phyloP scores from a whole-genome alignment of 1,284 basidiomycete species.

The Marasmius oreades region DNA sequence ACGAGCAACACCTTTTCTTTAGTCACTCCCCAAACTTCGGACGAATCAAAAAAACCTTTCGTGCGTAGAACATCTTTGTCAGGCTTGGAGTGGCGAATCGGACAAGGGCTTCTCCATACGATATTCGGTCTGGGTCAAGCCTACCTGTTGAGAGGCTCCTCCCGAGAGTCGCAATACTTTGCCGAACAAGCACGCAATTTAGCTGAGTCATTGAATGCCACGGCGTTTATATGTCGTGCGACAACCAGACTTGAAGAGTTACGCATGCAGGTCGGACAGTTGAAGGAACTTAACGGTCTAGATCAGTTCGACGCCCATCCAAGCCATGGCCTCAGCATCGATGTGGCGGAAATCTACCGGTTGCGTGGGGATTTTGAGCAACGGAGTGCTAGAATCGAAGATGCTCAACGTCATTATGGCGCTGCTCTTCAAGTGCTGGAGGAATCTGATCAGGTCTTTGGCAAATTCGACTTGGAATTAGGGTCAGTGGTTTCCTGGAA shows the following conservation, averaged over 20 bases:
- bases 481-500: slow-evolving; percentile 32
- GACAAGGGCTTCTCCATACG: slow-evolving; percentile 63
- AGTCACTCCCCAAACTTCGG: slow-evolving; percentile 12
- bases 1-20: slow-evolving; percentile 33
- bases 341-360: slow-evolving; percentile 60
- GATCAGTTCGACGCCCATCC: slow-evolving; percentile 43
- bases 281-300: slow-evolving; percentile 46
- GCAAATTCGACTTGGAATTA: slow-evolving; percentile 43
- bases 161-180: slow-evolving; percentile 81
- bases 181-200: slow-evolving; percentile 69
- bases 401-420: slow-evolving; percentile 50
- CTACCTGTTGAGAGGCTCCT: slow-evolving; percentile 72
- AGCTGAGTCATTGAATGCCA: slow-evolving; percentile 62
- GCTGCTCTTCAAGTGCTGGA: slow-evolving; percentile 53
- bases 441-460: slow-evolving; percentile 53
- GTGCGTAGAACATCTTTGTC: slow-evolving; percentile 39
- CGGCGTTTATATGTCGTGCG: slow-evolving; percentile 61
- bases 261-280: slow-evolving; percentile 55
- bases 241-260: slow-evolving; percentile 66
- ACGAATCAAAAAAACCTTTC: slow-evolving; percentile 26
- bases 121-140: slow-evolving; percentile 61
- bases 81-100: slow-evolving; percentile 72
- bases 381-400: slow-evolving; percentile 41
- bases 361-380: slow-evolving; percentile 60
- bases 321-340: slow-evolving; percentile 55